phyloP scores from a whole-genome alignment of 2,329 filamentous ascomycete species.

The Ophiostoma ulmi region DNA sequence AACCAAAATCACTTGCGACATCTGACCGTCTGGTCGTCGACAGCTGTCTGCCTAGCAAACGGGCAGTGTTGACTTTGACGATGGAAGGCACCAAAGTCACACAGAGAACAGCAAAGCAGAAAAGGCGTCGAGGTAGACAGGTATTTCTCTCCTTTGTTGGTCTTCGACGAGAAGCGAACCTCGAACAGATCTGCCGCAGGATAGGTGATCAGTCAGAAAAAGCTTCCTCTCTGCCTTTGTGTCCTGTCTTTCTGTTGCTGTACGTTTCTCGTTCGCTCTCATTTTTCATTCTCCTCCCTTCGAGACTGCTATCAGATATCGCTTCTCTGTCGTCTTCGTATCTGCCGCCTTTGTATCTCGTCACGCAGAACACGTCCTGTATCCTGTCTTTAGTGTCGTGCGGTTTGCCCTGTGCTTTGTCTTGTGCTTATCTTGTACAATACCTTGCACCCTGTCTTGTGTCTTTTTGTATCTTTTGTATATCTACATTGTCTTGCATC shows the following conservation, averaged over 20 bases:
- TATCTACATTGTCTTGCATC: background rate
- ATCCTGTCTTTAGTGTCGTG: too few species aligned
- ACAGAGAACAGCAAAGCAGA: background rate
- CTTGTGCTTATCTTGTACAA: too few species aligned
- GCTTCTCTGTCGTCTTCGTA: background rate
- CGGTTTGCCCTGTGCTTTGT: too few species aligned
- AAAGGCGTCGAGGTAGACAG: background rate
- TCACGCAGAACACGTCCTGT: background rate
- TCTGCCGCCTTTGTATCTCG: conserved; percentile 6
- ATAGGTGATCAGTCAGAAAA: background rate
- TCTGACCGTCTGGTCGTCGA: too few species aligned
- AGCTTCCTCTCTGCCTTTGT: background rate
- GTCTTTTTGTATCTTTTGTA: too few species aligned
- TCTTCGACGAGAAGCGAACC: background rate
- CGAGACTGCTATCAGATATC: background rate
- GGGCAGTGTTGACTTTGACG: too few species aligned
- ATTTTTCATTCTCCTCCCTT: background rate
- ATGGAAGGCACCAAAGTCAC: background rate
- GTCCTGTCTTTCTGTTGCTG: background rate
- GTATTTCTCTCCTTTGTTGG: background rate
- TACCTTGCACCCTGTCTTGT: too few species aligned
- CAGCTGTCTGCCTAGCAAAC: too few species aligned
- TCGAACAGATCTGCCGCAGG: background rate
- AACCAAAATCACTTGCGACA: too few species aligned
- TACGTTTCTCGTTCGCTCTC: too few species aligned